phyloP scores from a whole-genome alignment of 2,329 filamentous ascomycete genomes.

The Cercospora beticola region DNA sequence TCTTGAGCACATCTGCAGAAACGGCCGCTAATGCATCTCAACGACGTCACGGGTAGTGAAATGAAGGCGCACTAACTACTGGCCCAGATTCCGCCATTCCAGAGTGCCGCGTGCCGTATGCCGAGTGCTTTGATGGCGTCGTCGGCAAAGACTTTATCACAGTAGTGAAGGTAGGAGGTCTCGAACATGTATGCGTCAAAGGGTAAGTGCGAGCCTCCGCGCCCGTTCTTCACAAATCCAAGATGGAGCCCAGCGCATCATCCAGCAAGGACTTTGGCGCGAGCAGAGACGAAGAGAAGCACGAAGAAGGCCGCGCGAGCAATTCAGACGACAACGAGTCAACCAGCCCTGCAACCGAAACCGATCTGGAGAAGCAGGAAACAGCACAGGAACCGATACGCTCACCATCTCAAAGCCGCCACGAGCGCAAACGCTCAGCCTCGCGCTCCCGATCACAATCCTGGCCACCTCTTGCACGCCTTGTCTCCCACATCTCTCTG shows the following conservation, averaged over 20 bases:
- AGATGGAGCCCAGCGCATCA: conserved; percentile 1
- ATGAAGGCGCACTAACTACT: neutral
- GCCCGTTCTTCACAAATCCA: neutral
- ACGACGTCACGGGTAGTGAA: neutral
- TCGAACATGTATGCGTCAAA: neutral
- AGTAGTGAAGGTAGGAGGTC: neutral
- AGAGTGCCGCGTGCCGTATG: neutral
- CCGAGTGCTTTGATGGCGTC: neutral
- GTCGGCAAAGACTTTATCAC: neutral
- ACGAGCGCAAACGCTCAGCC: neutral
- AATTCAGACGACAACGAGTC: conserved; percentile 4
- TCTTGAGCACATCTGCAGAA: neutral
- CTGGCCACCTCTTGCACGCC: neutral
- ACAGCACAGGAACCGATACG: neutral
- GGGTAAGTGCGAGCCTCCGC: neutral
- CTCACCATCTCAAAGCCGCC: neutral
- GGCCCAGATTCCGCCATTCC: neutral
- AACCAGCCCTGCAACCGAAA: neutral
- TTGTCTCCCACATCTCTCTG: conserved; percentile 7
- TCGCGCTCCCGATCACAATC: conserved; percentile 1
- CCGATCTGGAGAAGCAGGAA: conserved; percentile 24
- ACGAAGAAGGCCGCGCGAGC: neutral
- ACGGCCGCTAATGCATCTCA: neutral
- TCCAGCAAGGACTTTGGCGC: neutral
- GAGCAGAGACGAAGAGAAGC: conserved; percentile 14